Base-by-base conservation (phyloP, 495 filamentous ascomycete genomes). In the Podospora pseudopauciseta region DNA sequence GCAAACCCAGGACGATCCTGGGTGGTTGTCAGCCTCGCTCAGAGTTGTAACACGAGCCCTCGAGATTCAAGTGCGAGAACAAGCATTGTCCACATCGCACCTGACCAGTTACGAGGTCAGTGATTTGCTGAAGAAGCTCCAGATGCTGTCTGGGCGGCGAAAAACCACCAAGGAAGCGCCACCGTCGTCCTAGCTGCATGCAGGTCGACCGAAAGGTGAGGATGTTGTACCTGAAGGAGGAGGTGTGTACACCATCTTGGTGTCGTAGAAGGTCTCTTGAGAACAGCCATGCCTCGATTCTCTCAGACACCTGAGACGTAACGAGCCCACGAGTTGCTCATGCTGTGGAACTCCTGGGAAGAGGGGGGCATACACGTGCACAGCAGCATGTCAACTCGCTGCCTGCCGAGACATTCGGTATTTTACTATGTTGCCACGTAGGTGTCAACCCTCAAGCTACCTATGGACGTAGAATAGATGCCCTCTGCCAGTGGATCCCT, bases 191-290 rank as follows among this genome's bases (percentile, higher is more conserved):
- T 62, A 66, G 72, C 55, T 66, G 72, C 72, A 70, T 76, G 74
- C 74, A 74, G 23, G 67, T 76, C 68, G 74, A 74, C 72, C 18
- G 70, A 76, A 76, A 64, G 30, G 74, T 69, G 54, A 60, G 57
- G 15, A 4, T 63, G 44, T 32, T 68, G 65, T 66, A 61, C 61
- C 64, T 61, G 28, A 30, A 39, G 59, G 61, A 61, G 73, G 69
- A 64, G 55, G 44, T 55, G 34, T 44, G 55, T 60, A 30, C 32
- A 26, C 13, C 26, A 39, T 32, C 18, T 23, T 15, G 18, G 32
- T n/a, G 23, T 60, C 16, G 44, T 11, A 18, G 2, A 49, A 49
- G 39, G 9, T 16, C 15, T 13, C 13, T 13, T 49, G 6, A 49
- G 39, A 49, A 49, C 39, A 49, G 2, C 9, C 9, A 49, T 49